These are phyloP conservation scores for Citrus mangshanensis DNA, from an alignment of 345 rosid genomes.

Conservation along the genomic window DNA sequence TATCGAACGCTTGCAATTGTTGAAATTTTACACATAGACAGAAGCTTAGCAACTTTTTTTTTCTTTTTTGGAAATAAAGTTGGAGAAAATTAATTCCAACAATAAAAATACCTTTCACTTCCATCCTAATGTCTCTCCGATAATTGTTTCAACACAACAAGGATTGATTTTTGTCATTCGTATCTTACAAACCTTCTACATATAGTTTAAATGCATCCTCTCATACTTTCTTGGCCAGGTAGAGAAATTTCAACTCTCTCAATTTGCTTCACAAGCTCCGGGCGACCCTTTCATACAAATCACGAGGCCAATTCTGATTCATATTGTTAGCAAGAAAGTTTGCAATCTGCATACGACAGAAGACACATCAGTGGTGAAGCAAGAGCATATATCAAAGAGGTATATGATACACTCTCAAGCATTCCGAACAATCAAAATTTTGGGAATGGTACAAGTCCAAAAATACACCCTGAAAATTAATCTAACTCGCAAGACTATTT, in stretches of 20 bases:
- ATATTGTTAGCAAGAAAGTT: constrained; percentile 82
- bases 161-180: background rate
- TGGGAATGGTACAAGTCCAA: background rate
- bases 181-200: background rate
- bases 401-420: background rate
- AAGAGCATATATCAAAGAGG: background rate
- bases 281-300: constrained; percentile 76
- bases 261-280: constrained; percentile 56
- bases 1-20: background rate
- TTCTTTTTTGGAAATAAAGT: background rate
- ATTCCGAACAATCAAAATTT: background rate
- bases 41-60: background rate
- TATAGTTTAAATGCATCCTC: background rate
- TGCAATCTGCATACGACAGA: constrained; percentile 58
- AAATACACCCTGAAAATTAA: background rate
- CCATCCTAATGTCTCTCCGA: background rate
- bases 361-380: background rate
- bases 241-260: background rate
- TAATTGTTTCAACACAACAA: background rate
- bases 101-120: background rate
- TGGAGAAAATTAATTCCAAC: background rate
- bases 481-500: background rate
- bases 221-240: background rate
- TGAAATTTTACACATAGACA: background rate
- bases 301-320: constrained; percentile 87